Evolutionary conservation across 2,329 filamentous ascomycete genomes (phyloP), one percentile per base, ranked within the genome.

Genomic region (Penicillium sclerotigenum): DNA sequence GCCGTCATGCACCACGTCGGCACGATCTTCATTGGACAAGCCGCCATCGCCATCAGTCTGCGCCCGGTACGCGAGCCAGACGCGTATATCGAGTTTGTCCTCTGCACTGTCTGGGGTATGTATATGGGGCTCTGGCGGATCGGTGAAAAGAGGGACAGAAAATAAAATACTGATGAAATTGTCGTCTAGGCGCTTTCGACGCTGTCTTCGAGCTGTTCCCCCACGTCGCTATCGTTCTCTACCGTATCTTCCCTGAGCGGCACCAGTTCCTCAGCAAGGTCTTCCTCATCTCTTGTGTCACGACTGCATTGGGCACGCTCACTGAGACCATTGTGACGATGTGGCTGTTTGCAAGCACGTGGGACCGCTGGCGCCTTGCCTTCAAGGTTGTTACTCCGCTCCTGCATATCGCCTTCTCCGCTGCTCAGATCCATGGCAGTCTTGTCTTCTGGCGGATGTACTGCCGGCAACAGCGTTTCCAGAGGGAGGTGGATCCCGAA

Each of bases 131-230:
- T n/a, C 9, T 22, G 5, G 8, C 14, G 1, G 29, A 13, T 5
- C 4, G 2, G 1, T 4, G 3, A 26, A 37, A 20, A 2, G 34
- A n/a, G 8, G 31, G 1, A 9, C 1, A n/a, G n/a, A 34, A 47
- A 1, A n/a, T 10, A 18, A 20, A 24, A 18, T 24, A 4, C 37
- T 38, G 24, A 52, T 18, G 0, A 20, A 3, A 1, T n/a, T n/a
- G 16, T 8, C 5, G 6, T 28, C 1, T 38, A 79, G 77, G 77
- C 22, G 73, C 75, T 14, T 80, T 80, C 57, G 77, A 79, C 54
- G 73, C 78, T 11, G 59, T 79, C 11, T 77, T 75, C 20, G 78
- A 80, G 60, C 75, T 79, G 57, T 74, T 77, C 59, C 77, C 77
- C 0, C 77, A 79, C 28, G 54, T 78, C 16, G 73, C 76, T 18